Evolutionary conservation across 2,329 filamentous ascomycete species (phyloP).

Genomic region (Sporothrix mexicana): DNA sequence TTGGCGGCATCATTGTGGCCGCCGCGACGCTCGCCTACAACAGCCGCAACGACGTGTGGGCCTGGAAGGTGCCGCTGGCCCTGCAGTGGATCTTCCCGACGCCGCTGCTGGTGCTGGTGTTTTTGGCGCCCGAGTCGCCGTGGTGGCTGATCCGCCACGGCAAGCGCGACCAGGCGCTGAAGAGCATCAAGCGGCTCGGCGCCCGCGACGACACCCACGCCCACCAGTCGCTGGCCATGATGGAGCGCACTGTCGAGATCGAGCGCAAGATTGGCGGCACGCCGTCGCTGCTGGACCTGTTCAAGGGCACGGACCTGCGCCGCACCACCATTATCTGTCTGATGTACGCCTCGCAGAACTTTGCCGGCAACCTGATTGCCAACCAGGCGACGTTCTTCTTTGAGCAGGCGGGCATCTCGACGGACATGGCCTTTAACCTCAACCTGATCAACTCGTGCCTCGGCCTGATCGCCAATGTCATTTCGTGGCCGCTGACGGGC

Average conservation of each 20-base stretch:
- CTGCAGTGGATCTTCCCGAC: slow-evolving; percentile 61
- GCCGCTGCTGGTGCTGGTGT: slow-evolving; percentile 46
- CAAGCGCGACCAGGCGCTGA: slow-evolving; percentile 49
- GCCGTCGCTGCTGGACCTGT: slow-evolving; percentile 47
- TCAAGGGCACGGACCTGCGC: slow-evolving; percentile 24
- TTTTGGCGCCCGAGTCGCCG: slow-evolving; percentile 10
- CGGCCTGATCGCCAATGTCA: slow-evolving; percentile 61
- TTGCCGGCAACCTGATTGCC: slow-evolving; percentile 28
- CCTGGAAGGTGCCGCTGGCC: slow-evolving; percentile 51
- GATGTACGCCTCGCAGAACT: slow-evolving; percentile 57
- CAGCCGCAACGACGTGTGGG: slow-evolving; percentile 40
- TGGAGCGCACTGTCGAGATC: slow-evolving; percentile 32
- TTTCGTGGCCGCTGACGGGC: slow-evolving; percentile 40
- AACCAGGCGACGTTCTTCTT: slow-evolving; percentile 30
- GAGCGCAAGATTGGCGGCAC: slow-evolving; percentile 46
- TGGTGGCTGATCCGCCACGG: slow-evolving; percentile 21
- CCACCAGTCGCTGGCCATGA: slow-evolving; percentile 29
- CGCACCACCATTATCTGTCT: slow-evolving; percentile 46
- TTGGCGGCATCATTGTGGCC: slow-evolving; percentile 64
- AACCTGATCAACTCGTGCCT: slow-evolving; percentile 69
- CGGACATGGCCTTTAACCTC: slow-evolving; percentile 62
- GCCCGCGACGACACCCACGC: slow-evolving; percentile 40
- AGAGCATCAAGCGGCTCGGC: slow-evolving; percentile 51
- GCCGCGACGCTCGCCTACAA: slow-evolving; percentile 62
- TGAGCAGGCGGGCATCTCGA: slow-evolving; percentile 60